Base-by-base conservation (phyloP, 495 filamentous ascomycete genomes). In the Clohesyomyces aquaticus region DNA sequence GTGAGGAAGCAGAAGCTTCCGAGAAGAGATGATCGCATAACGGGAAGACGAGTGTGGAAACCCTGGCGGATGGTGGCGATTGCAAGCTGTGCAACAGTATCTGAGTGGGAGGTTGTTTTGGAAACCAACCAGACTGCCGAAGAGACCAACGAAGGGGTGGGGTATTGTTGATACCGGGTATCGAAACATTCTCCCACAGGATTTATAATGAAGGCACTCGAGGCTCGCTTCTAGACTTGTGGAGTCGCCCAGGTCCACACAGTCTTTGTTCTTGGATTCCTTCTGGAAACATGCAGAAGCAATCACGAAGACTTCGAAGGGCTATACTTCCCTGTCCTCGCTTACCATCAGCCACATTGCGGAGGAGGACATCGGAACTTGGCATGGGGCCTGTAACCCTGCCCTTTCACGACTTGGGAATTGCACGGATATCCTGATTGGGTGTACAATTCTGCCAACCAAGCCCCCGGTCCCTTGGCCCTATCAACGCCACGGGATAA, bases 1-100 rank as follows among this genome's bases (percentile, higher is more conserved):
- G 61, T 22, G 19, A 23, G 16, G 11, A 32, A 59, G 19, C 25
- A 57, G 4, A 42, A 8, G 18, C n/a, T 42, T 27, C 29, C 26
- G 4, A 53, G 25, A 29, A 65, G n/a, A 12, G 45, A 23, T 3
- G 61, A 12, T 23, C 45, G 58, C 61, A 65, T 65, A 54, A 29
- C 27, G 43, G 22, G n/a, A 10, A 35, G 19, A 26, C 14, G 50
- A 53, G 8, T 22, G 10, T 21, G 10, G 9, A 48, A 19, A 11
- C 10, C 19, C 21, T 11, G 10, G 21, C 10, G 45, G 8, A 48
- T 21, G 45, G 19, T 9, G 35, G 35, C 9, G 9, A 41, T n/a
- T n/a, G n/a, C n/a, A n/a, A n/a, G n/a, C n/a, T n/a, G n/a, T n/a
- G n/a, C n/a, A n/a, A n/a, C n/a, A n/a, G n/a, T n/a, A n/a, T n/a